Evolutionary conservation across 2,329 filamentous ascomycete species (phyloP), one percentile per base, ranked within the genome.

Genomic region (Periglandula ipomoeae): DNA sequence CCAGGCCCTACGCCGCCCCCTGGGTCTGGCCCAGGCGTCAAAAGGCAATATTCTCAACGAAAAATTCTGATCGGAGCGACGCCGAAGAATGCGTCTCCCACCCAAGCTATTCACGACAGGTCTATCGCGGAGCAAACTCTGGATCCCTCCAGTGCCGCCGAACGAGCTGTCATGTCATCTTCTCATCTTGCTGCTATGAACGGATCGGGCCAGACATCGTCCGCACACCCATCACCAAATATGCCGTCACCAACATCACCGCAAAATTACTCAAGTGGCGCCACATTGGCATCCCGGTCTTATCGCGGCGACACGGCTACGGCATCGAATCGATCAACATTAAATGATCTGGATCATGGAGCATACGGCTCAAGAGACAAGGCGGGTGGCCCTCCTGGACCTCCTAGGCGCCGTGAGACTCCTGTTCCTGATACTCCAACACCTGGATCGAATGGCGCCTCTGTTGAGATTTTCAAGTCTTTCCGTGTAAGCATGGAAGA

Each of bases 401-500:
- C 70, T 4, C 76, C 76, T n/a, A 73, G 79, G 49, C 70, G 81
- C 42, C 73, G 76, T 55, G 79, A 81, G 61, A 83, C 79, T 1
- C 80, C 80, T 1, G 78, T 76, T 2, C 77, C 78, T 19, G 79
- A 84, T 53, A 82, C 79, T 1, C 78, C 79, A 53, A 82, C 79
- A 1, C 77, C 79, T 1, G 74, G 71, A 50, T 67, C 71, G 23
- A 73, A 71, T 59, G 76, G 76, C 51, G 71, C 76, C 11, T 81
- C 79, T 1, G 90, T 96, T 51, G 93, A 98, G 67, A 96, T 98
- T 51, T 97, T 97, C 81, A 98, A 98, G 66, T 95, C 88, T 1
- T 98, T 98, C 78, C 84, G 91, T 35, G 93, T 98, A 53, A 93
- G 87, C 63, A 94, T 97, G 79, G 93, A 98, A 58, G 93, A 98